These are phyloP conservation scores for Paramecium bursaria DNA, from an alignment of 73 alveolate genomes.

Conservation along the genomic window DNA sequence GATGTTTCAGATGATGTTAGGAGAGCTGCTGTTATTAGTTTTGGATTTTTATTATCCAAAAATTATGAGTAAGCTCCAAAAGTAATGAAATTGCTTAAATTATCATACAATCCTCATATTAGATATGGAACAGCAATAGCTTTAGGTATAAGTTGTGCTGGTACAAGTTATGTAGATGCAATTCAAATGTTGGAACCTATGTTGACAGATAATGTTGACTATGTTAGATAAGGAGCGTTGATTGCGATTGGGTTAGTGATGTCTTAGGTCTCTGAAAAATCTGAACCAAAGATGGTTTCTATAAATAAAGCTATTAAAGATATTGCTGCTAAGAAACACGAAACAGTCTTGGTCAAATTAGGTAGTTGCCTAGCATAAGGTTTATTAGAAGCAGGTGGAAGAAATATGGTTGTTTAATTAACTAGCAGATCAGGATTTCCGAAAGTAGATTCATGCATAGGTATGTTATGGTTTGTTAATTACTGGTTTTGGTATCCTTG, in stretches of 20 bases:
- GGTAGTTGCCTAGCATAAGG: slow-evolving; percentile 95
- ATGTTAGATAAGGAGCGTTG: slow-evolving; percentile 96
- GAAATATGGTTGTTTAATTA: slow-evolving; percentile 88
- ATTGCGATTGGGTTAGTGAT: slow-evolving; percentile 90
- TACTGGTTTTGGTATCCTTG: slow-evolving; percentile 99
- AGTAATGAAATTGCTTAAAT: slow-evolving; percentile 87
- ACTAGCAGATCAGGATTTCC: slow-evolving; percentile 88
- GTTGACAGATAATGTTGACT: slow-evolving; percentile 87
- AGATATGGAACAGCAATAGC: slow-evolving; percentile 99
- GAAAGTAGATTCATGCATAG: slow-evolving; percentile 91
- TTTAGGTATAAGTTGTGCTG: slow-evolving; percentile 99
- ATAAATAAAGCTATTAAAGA: slow-evolving; percentile 82
- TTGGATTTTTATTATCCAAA: slow-evolving; percentile 92
- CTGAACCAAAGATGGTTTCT: slow-evolving; percentile 89
- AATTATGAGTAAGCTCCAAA: slow-evolving; percentile 90
- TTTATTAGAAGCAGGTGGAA: slow-evolving; percentile 94
- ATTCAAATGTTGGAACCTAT: slow-evolving; percentile 89
- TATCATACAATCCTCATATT: slow-evolving; percentile 98
- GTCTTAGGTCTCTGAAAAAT: slow-evolving; percentile 83
- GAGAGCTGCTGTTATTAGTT: slow-evolving; percentile 97
- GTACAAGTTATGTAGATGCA: slow-evolving; percentile 94
- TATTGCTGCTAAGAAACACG: slow-evolving; percentile 90
- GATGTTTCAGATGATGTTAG: slow-evolving; percentile 98
- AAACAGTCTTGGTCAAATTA: slow-evolving; percentile 90
- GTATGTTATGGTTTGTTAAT: slow-evolving; percentile 91